Conservation (phyloP, 2,329 filamentous ascomycete genomes). For the Ophiostoma pallidulum region DNA sequence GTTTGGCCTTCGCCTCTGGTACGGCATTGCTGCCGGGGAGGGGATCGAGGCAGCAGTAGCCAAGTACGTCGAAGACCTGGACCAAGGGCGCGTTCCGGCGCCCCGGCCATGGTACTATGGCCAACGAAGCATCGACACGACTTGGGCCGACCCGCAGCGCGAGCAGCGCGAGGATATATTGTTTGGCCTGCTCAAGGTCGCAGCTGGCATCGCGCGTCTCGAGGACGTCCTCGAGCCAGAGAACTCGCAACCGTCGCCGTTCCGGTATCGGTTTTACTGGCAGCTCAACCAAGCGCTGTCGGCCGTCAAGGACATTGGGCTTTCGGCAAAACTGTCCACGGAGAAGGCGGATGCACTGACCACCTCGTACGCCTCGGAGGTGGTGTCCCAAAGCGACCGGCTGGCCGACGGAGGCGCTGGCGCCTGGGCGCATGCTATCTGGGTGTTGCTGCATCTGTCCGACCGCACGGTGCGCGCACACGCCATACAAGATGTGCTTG, state of each 20-base stretch:
- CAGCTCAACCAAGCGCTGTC: conserved; percentile 66
- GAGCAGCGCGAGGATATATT: conserved; percentile 64
- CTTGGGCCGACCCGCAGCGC: conserved; percentile 40
- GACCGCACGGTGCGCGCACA: conserved; percentile 52
- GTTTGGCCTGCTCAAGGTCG: conserved; percentile 79
- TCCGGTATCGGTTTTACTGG: conserved; percentile 73
- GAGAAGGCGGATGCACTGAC: conserved; percentile 57
- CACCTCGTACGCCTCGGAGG: conserved; percentile 16
- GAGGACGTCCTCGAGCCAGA: conserved; percentile 67
- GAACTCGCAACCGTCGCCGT: conserved; percentile 63
- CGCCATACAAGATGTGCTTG: conserved; percentile 63
- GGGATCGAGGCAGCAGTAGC: conserved; percentile 63
- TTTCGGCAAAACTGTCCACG: conserved; percentile 48
- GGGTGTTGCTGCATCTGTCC: conserved; percentile 69
- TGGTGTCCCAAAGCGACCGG: conserved; percentile 31
- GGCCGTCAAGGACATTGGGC: conserved; percentile 28
- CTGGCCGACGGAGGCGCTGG: conserved; percentile 41
- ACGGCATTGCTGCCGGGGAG: conserved; percentile 60
- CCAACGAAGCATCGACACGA: conserved; percentile 39
- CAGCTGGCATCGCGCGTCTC: conserved; percentile 52
- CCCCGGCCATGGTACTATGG: conserved; percentile 66
- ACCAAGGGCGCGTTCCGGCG: conserved; percentile 58
- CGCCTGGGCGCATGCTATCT: conserved; percentile 62
- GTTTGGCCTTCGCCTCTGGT: conserved; percentile 88
- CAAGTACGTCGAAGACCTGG: conserved; percentile 64